Base-by-base conservation (phyloP, 305 asterid genomes). In the Fraxinus albicans region DNA sequence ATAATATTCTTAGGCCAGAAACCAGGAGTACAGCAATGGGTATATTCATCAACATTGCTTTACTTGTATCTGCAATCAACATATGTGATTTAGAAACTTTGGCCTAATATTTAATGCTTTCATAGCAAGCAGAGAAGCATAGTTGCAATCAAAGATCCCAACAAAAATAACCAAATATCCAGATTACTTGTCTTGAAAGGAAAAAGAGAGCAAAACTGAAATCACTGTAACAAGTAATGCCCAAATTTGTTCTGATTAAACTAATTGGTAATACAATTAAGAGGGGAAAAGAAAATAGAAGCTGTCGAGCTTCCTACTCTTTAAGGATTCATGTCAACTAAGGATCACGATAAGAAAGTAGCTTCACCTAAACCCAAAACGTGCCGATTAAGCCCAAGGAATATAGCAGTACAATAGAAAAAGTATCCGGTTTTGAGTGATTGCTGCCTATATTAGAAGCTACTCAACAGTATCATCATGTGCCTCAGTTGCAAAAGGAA, bases 31-130 rank as follows among this genome's bases (percentile, higher is more conserved):
- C 35, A 53, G 97, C 95, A 81, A 97, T 88, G 53, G 99, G 99
- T 67, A 94, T 81, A 86, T 97, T 97, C 98, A 95, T 94, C 88
- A 96, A 89, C 97, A 97, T 93, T 35, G 97, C 94, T 89, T 95
- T 97, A 89, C 99, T 95, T 60, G 98, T 89, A 79, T 95, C 99
- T 97, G 97, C 93, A 88, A 86, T 33, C 65, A 84, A 86, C 81
- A 85, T 80, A 55, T 12, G 86, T 69, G 85, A 50, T 21, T 74
- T 78, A 63, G 53, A 73, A 78, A 86, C 19, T 8, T 23, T 8
- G 23, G 75, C 35, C 80, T 70, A 86, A 58, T 82, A 81, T 35
- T 58, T 67, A 67, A 79, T 82, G 84, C 80, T 63, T 33, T 8
- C 35, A 27, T 25, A 78, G 77, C 10, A 80, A 31, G 72, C 77